Conservation (phyloP, 2,329 filamentous ascomycete genomes). For the Verticillium nonalfalfae region DNA sequence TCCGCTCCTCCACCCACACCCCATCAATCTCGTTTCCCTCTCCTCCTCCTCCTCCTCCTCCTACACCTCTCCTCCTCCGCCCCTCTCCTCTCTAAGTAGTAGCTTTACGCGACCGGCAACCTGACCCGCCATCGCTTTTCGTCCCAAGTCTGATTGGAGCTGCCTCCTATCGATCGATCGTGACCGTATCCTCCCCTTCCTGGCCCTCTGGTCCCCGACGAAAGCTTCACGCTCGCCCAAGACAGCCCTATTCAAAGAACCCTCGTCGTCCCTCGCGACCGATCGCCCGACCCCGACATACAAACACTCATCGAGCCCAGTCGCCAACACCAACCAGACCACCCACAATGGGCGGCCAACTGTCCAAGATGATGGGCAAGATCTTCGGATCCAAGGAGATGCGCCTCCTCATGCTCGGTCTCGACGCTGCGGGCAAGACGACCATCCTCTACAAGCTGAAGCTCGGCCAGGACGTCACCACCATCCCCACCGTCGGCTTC, state of each 20-base stretch:
- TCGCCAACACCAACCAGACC: not conserved
- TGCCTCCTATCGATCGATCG: not conserved
- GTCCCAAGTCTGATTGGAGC: not conserved
- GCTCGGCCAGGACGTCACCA: constrained; percentile 95
- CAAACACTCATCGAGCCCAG: not conserved
- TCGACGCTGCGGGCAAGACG: constrained; percentile 97
- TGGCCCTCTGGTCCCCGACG: not conserved
- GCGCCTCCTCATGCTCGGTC: constrained; percentile 94
- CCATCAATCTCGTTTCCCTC: no score
- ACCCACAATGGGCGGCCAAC: constrained; percentile 71
- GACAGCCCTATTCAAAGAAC: not conserved
- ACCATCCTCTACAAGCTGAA: constrained; percentile 99
- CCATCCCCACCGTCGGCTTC: constrained; percentile 97
- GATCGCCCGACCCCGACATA: not conserved
- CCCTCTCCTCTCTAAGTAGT: not conserved
- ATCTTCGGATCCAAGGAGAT: constrained; percentile 99
- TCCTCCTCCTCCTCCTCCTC: not conserved
- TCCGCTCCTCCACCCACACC: no score
- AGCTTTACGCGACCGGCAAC: not conserved
- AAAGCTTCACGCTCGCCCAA: not conserved
- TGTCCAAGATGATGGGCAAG: constrained; percentile 97
- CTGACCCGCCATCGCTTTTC: not conserved
- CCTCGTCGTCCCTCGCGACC: not conserved
- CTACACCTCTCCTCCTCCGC: not conserved
- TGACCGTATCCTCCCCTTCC: no score